Percentiles rank a stretch among this genome's conserved stretches.
Evolutionary conservation across 1,284 basidiomycete genomes (phyloP).

Genomic region (Cutaneotrichosporon sp.): DNA sequence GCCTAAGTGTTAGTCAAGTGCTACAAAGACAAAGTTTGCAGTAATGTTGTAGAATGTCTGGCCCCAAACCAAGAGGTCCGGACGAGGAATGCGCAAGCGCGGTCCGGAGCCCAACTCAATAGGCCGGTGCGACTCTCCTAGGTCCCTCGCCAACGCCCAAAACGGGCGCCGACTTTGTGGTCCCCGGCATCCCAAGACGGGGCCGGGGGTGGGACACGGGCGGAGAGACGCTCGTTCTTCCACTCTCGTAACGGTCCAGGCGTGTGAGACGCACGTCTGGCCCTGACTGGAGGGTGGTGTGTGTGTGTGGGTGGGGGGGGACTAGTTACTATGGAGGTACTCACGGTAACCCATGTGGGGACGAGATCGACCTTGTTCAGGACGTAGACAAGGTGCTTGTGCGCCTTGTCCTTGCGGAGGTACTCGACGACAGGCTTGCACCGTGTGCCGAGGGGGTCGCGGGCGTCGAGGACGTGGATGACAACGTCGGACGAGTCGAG

Average conservation of each 20-base stretch:
- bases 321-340: slow-evolving; percentile 42
- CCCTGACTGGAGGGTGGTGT: slow-evolving; percentile 55
- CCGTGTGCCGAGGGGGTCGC: slow-evolving; percentile 93
- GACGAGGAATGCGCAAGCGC: slow-evolving; percentile 24
- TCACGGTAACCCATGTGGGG: slow-evolving; percentile 96
- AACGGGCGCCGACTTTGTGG: slow-evolving; percentile 39
- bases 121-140: slow-evolving; percentile 31
- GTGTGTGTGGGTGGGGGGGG: not conserved
- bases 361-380: slow-evolving; percentile 99
- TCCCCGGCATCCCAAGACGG: slow-evolving; percentile 38
- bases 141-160: slow-evolving; percentile 44
- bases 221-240: slow-evolving; percentile 53
- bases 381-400: slow-evolving; percentile 94
- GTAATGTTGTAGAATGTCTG: slow-evolving; percentile 27
- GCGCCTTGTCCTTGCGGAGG: slow-evolving; percentile 90
- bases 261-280: slow-evolving; percentile 42
- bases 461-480: slow-evolving; percentile 90
- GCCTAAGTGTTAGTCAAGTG: slow-evolving; percentile 57
- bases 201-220: slow-evolving; percentile 47
- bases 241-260: slow-evolving; percentile 58
- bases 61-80: slow-evolving; percentile 51
- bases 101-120: slow-evolving; percentile 50
- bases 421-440: slow-evolving; percentile 94
- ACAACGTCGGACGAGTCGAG: slow-evolving; percentile 98
- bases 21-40: not conserved